Evolutionary conservation across 495 filamentous ascomycete species (phyloP).

Genomic region (Chaetomium fimeti): DNA sequence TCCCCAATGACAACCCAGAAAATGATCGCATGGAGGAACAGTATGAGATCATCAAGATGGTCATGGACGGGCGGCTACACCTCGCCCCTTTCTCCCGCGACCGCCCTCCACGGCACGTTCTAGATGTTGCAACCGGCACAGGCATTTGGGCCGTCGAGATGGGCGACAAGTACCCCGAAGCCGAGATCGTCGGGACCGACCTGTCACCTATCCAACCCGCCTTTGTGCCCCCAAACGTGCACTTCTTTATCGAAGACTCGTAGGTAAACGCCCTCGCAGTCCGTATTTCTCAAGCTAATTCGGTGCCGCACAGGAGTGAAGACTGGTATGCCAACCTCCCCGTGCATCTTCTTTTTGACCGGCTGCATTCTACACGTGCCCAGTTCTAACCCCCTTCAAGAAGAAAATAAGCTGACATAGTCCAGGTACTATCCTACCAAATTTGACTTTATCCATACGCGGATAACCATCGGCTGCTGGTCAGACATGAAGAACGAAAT

Average conservation of each 20-base stretch:
- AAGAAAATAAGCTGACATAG: slow-evolving; percentile 18
- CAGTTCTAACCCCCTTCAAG: not conserved
- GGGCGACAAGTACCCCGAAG: slow-evolving; percentile 47
- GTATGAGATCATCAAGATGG: slow-evolving; percentile 57
- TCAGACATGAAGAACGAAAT: slow-evolving; percentile 44
- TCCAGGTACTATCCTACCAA: slow-evolving; percentile 29
- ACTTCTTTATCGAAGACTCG: slow-evolving; percentile 52
- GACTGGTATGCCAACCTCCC: slow-evolving; percentile 34
- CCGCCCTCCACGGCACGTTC: slow-evolving; percentile 52
- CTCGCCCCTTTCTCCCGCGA: slow-evolving; percentile 54
- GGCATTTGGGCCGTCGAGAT: slow-evolving; percentile 51
- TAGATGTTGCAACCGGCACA: slow-evolving; percentile 71
- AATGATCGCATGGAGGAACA: slow-evolving; percentile 56
- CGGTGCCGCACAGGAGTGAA: slow-evolving; percentile 37
- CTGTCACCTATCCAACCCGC: slow-evolving; percentile 48
- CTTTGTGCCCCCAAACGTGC: slow-evolving; percentile 44
- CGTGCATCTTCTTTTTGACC: slow-evolving; percentile 18
- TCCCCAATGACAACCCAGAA: slow-evolving; percentile 61
- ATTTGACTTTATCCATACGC: slow-evolving; percentile 54
- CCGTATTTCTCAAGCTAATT: not conserved
- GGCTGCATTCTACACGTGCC: not conserved
- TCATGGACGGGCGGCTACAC: slow-evolving; percentile 53
- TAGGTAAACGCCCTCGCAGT: slow-evolving; percentile 20
- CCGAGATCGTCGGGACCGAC: slow-evolving; percentile 43
- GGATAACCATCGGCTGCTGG: slow-evolving; percentile 49